These are phyloP conservation scores for Penicillium sp. DNA, from an alignment of 2,329 filamentous ascomycete species.

Conservation along the genomic window DNA sequence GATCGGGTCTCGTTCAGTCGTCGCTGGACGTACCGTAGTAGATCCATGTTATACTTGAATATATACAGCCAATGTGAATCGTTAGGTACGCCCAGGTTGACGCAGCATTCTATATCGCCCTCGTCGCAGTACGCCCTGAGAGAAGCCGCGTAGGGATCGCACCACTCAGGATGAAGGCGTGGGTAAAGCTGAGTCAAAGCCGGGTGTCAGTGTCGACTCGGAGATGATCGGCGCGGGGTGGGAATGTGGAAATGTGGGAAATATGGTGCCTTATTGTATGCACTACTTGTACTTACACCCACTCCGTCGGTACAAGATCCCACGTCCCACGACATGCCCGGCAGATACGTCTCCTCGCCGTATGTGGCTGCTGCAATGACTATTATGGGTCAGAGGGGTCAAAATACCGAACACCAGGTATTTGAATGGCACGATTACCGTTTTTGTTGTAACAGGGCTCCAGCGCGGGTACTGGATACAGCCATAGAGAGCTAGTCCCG, in stretches of 20 bases:
- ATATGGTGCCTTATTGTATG: not conserved
- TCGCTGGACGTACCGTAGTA: conserved; percentile 12
- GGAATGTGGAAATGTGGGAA: not conserved
- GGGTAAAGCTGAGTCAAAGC: conserved; percentile 12
- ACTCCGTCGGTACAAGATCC: conserved; percentile 19
- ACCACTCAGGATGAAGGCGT: conserved; percentile 17
- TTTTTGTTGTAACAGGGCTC: conserved; percentile 14
- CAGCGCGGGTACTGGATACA: conserved; percentile 10
- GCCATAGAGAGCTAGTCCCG: conserved; percentile 22
- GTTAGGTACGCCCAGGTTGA: not conserved
- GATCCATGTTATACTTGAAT: conserved; percentile 16
- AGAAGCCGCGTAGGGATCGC: conserved; percentile 6
- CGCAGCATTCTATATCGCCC: conserved; percentile 12
- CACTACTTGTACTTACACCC: conserved; percentile 20
- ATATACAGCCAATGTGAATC: conserved; percentile 12
- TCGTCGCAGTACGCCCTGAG: conserved; percentile 15
- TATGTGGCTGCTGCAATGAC: conserved; percentile 22
- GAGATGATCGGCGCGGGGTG: not conserved
- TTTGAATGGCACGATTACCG: conserved; percentile 4
- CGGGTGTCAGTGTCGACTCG: not conserved
- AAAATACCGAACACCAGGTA: not conserved
- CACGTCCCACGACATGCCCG: conserved; percentile 15
- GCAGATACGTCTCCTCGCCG: conserved; percentile 21
- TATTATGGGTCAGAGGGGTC: not conserved
- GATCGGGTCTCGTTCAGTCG: conserved; percentile 5